Evolutionary conservation across 1,284 basidiomycete genomes (phyloP), one percentile per base, ranked within the genome.

Genomic region (Pyrrhoderma noxium): DNA sequence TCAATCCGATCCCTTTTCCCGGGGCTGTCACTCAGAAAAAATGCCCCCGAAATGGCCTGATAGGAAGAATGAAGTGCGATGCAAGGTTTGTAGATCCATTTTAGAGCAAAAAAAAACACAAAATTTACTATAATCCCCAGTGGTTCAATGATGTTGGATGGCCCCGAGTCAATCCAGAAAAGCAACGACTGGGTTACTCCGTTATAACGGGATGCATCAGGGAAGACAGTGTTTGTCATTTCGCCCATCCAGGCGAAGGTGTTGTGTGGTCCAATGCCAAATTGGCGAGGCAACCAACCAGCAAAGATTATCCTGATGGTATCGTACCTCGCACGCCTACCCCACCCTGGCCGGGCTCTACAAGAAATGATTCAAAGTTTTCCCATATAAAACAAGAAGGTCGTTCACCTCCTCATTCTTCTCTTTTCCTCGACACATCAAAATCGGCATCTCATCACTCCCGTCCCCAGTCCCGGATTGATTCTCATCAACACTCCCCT

Each of bases 61-160:
- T 31, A 31, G 11, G 11, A 31, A 31, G 11, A 31, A 31, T 31
- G 27, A 31, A 11, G 11, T 31, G 27, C 27, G 27, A 31, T 40
- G 38, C 38, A 40, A 18, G 38, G 38, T 40, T 18, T 40, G 38
- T 40, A 7, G n/a, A 5, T 16, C 38, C 21, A 40, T 40, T 22
- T 5, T 40, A 40, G 14, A 22, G 14, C n/a, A 7, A 11, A 31
- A 31, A 11, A 5, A 11, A 31, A 11, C 27, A 5, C 27, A 31
- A 11, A 11, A n/a, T n/a, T n/a, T n/a, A n/a, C n/a, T n/a, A n/a
- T 21, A 14, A 18, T 37, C 22, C 4, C 16, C 23, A 54, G 52
- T 54, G 52, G 52, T 54, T 45, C 42, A 54, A 54, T 35, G 52
- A 54, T 9, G 14, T 50, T 8, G 52, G 52, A 9, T 19, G 46